Evolutionary conservation across 2,329 filamentous ascomycete genomes (phyloP).

Genomic region (Colletotrichum paranaense): DNA sequence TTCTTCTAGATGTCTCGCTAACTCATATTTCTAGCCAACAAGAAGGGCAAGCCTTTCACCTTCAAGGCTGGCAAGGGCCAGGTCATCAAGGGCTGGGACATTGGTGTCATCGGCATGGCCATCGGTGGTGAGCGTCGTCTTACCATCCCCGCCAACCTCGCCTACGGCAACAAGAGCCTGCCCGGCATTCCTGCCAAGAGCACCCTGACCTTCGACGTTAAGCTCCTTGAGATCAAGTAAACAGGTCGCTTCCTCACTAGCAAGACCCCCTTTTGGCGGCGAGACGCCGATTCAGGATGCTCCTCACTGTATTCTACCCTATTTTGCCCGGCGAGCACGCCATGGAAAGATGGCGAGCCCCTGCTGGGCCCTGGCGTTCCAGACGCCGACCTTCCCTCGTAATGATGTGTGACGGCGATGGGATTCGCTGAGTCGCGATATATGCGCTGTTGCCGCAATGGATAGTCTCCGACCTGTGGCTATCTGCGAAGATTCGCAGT

Average conservation of each 20-base stretch:
- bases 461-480: constrained; percentile 61
- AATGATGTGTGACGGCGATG: constrained; percentile 34
- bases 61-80: constrained; percentile 96
- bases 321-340: constrained; percentile 13
- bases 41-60: constrained; percentile 96
- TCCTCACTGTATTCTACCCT: constrained; percentile 31
- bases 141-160: constrained; percentile 86
- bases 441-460: constrained; percentile 50
- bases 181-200: constrained; percentile 93
- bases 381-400: constrained; percentile 34
- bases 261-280: constrained; percentile 15
- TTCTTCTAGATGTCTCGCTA: constrained; percentile 20
- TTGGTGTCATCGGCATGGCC: constrained; percentile 91
- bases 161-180: constrained; percentile 86
- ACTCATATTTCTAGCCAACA: constrained; percentile 76
- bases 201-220: constrained; percentile 91
- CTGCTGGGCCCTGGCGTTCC: constrained; percentile 12
- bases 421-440: constrained; percentile 38
- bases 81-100: constrained; percentile 99
- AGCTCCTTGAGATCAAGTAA: constrained; percentile 87
- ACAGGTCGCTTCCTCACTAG: constrained; percentile 34
- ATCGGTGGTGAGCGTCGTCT: constrained; percentile 94
- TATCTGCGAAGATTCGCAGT: constrained; percentile 54
- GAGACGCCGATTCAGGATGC: constrained; percentile 23
- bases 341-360: constrained; percentile 22